Base-by-base conservation (phyloP, 352 stramenopile genomes). In the Globisporangium nodosum region DNA sequence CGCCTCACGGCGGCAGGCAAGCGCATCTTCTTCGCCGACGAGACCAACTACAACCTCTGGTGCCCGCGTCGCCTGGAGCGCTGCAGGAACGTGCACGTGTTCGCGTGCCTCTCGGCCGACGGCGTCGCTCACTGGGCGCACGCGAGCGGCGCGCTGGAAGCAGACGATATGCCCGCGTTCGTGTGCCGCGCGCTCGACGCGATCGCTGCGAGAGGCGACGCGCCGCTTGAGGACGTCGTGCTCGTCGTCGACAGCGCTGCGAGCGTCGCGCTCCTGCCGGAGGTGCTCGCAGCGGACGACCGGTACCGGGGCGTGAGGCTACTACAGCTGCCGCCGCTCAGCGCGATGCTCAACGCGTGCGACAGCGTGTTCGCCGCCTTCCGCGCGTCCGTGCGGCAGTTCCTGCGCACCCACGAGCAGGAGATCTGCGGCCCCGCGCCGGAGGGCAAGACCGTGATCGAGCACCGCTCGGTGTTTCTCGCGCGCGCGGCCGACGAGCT, bases 1-100 rank as follows among this genome's bases (percentile, higher is more conserved):
- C 30, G 40, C 30, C 35, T 53, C 30, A 13, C 43, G 39, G 30
- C 20, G 0, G 33, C 40, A 8, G 60, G 47, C 13, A 66, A 66
- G 48, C 40, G 42, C 33, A 31, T 66, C 6, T 63, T 66, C 39
- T 66, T 52, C 16, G 31, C 56, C 11, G 60, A 63, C 7, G 60
- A 66, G 31, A 66, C 60, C 8, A 66, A 62, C 35, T 66, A 58
- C 55, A 66, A 66, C 18, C 52, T 66, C 8, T 66, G 60, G 60
- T 66, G 48, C 33, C 54, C 60, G 16, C 59, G 59, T 45, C 53
- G 53, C 33, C 56, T 65, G 52, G 59, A 60, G 52, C 59, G 59
- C 52, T 65, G 59, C 37, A 46, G 59, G 16, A 66, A 66, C 48
- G 27, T 63, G 30, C 54, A 63, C 40, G 60, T 66, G 27, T 39